These are phyloP conservation scores for Porcisia deanei DNA, from an alignment of 208 protist species.

Conservation along the genomic window DNA sequence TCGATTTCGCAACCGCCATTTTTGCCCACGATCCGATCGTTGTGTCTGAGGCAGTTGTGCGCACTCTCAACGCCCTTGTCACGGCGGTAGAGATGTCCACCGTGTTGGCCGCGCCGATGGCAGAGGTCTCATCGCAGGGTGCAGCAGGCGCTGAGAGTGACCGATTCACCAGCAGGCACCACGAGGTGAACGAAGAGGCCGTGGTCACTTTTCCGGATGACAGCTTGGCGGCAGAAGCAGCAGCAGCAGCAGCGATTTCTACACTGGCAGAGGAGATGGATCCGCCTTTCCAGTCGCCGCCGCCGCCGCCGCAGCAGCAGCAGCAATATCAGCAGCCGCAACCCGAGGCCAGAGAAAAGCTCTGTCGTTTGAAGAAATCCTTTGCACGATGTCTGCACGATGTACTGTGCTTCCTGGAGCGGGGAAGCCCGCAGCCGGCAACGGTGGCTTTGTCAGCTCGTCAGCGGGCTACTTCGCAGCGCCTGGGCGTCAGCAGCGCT, in stretches of 20 bases:
- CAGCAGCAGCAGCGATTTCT: neutral
- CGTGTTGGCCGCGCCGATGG: neutral
- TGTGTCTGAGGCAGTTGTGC: conserved; percentile 23
- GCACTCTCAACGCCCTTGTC: conserved; percentile 25
- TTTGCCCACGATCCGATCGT: conserved; percentile 28
- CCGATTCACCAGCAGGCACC: neutral
- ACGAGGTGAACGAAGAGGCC: neutral
- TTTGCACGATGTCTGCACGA: conserved; percentile 32
- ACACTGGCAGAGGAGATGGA: neutral
- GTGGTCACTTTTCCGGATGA: neutral
- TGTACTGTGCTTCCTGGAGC: conserved; percentile 32
- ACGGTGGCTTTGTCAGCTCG: conserved; percentile 19
- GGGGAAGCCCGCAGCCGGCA: conserved; percentile 24
- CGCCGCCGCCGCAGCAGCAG: neutral
- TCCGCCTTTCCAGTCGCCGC: neutral
- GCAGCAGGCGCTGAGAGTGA: neutral
- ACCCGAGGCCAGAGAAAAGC: neutral
- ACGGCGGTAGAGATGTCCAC: conserved; percentile 10
- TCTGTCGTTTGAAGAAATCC: neutral
- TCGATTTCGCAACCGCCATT: conserved; percentile 27
- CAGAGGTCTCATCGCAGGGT: neutral
- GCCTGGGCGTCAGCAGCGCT: neutral
- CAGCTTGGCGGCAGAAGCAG: neutral
- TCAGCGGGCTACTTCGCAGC: conserved; percentile 23
- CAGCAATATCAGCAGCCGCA: neutral